Evolutionary conservation across 73 alveolate genomes (phyloP).

Genomic region (Stentor coeruleus): DNA sequence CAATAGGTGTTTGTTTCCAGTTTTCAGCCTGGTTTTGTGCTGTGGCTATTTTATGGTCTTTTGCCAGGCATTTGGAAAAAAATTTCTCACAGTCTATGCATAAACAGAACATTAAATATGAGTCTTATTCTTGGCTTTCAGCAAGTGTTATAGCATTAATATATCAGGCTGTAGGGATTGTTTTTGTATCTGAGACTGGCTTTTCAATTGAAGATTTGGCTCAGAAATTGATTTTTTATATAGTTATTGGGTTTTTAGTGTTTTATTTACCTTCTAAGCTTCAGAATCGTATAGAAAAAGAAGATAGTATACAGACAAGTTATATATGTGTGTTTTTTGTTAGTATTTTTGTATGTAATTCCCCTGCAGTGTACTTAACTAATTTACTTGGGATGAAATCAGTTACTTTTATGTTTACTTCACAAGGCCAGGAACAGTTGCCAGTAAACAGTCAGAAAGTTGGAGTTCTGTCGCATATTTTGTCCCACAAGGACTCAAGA

Average conservation of each 20-base stretch:
- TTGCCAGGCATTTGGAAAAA: not conserved
- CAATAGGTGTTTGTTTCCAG: constrained; percentile 5
- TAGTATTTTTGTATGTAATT: not conserved
- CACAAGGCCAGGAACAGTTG: constrained; percentile 9
- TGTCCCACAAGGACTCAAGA: constrained; percentile 14
- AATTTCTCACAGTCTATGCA: not conserved
- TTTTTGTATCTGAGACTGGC: not conserved
- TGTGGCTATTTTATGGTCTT: not conserved
- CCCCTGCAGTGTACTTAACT: not conserved
- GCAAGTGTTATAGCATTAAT: not conserved
- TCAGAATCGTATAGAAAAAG: not conserved
- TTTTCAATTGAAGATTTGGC: not conserved
- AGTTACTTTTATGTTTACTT: not conserved
- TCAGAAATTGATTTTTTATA: not conserved
- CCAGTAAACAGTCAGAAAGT: not conserved
- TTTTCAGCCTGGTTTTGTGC: not conserved
- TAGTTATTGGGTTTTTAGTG: not conserved
- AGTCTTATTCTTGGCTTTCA: not conserved
- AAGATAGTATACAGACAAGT: not conserved
- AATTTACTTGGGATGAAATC: not conserved
- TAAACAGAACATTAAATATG: not conserved
- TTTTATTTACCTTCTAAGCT: not conserved
- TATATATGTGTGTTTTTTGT: not conserved
- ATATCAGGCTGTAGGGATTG: not conserved
- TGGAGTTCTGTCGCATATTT: constrained; percentile 1